Evolutionary conservation across 805 yeast genomes (phyloP).

Genomic region (Metschnikowia kofuensis): DNA sequence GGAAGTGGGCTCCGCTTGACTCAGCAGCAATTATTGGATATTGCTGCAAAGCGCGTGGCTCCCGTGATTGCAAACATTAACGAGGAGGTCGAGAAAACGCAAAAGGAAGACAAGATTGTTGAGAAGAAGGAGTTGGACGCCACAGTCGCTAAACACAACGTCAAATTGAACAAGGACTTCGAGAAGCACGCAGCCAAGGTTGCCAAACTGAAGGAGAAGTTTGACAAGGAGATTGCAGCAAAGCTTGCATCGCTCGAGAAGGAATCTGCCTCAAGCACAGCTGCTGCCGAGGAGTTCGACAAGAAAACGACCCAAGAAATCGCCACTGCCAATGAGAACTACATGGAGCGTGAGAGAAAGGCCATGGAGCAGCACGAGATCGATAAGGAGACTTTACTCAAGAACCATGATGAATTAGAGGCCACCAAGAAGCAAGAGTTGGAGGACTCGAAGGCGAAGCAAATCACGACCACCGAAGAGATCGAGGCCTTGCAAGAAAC

Average conservation of each 20-base stretch:
- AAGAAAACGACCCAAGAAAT: constrained; percentile 41
- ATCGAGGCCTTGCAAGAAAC: constrained; percentile 45
- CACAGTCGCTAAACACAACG: constrained; percentile 35
- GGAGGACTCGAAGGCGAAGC: constrained; percentile 39
- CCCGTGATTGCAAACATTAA: constrained; percentile 52
- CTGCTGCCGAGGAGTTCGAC: constrained; percentile 35
- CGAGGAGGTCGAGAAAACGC: constrained; percentile 44
- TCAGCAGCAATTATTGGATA: constrained; percentile 52
- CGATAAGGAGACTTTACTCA: constrained; percentile 41
- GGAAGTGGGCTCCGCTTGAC: constrained; percentile 56
- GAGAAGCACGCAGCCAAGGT: constrained; percentile 37
- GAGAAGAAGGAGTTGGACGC: constrained; percentile 36
- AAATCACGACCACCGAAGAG: constrained; percentile 41
- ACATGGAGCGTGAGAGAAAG: constrained; percentile 42
- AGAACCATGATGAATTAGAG: constrained; percentile 44
- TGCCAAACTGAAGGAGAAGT: constrained; percentile 35
- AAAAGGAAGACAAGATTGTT: constrained; percentile 42
- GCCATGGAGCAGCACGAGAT: constrained; percentile 46
- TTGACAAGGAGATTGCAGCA: constrained; percentile 41
- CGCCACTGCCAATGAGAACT: constrained; percentile 43
- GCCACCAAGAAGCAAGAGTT: constrained; percentile 44
- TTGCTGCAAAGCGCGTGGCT: constrained; percentile 53
- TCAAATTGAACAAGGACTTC: constrained; percentile 34
- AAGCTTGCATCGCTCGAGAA: constrained; percentile 25
- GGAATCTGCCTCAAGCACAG: constrained; percentile 27